Conservation (phyloP, 768 basidiomycete genomes). For the Rhizopogon roseolus region DNA sequence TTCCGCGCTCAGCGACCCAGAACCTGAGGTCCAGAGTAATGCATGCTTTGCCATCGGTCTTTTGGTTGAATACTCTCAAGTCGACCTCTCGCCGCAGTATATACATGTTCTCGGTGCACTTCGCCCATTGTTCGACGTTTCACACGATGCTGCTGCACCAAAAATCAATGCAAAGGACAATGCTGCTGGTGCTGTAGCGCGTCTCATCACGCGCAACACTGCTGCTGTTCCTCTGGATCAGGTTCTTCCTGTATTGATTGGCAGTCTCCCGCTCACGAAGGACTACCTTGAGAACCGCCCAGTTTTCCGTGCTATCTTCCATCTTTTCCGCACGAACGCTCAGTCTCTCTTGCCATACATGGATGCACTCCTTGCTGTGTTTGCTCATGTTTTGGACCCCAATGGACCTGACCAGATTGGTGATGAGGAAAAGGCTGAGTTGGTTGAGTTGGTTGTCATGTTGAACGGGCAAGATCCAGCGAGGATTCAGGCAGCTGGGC, state of each 20-base stretch:
- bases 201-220: slow-evolving; percentile 79
- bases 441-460: slow-evolving; percentile 68
- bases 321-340: slow-evolving; percentile 76
- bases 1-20: slow-evolving; percentile 74
- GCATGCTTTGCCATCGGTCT: slow-evolving; percentile 93
- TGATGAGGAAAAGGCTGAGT: slow-evolving; percentile 69
- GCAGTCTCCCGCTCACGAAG: slow-evolving; percentile 78
- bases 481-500: slow-evolving; percentile 78
- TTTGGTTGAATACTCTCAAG: slow-evolving; percentile 79
- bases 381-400: slow-evolving; percentile 80
- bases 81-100: slow-evolving; percentile 82
- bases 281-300: slow-evolving; percentile 89
- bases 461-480: slow-evolving; percentile 73
- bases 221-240: slow-evolving; percentile 82
- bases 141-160: slow-evolving; percentile 57
- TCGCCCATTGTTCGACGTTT: slow-evolving; percentile 72
- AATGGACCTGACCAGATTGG: slow-evolving; percentile 69
- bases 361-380: slow-evolving; percentile 74
- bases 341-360: slow-evolving; percentile 68
- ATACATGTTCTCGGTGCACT: slow-evolving; percentile 72
- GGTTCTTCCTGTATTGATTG: slow-evolving; percentile 81
- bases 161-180: slow-evolving; percentile 90
- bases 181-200: slow-evolving; percentile 89
- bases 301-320: slow-evolving; percentile 85
- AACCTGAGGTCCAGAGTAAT: slow-evolving; percentile 94